Percentiles rank a stretch among this genome's conserved stretches.
Conservation (phyloP, 1,139 yeast species). For the Candida sp. region DNA sequence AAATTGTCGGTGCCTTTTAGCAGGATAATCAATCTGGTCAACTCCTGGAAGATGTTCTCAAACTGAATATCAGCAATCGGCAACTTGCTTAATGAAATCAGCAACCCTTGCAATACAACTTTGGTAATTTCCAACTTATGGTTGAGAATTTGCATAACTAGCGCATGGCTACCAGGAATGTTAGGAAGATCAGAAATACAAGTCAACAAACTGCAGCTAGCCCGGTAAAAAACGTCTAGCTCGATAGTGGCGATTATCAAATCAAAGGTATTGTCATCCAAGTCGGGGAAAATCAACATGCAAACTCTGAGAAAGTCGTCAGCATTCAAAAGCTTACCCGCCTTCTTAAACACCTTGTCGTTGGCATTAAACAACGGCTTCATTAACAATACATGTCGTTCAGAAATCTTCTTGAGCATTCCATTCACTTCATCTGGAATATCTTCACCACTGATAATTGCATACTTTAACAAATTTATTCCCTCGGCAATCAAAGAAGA, state of each 20-base stretch:
- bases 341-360: constrained; percentile 28
- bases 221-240: constrained; percentile 31
- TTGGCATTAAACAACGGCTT: constrained; percentile 32
- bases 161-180: constrained; percentile 32
- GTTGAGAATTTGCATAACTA: constrained; percentile 41
- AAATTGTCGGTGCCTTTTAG: constrained; percentile 37
- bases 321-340: constrained; percentile 27
- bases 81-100: constrained; percentile 28
- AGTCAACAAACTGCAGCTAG: constrained; percentile 30
- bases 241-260: constrained; percentile 27
- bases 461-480: constrained; percentile 38
- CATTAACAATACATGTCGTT: constrained; percentile 30
- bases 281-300: constrained; percentile 29
- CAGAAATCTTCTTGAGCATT: constrained; percentile 30
- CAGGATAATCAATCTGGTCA: constrained; percentile 38
- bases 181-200: constrained; percentile 36
- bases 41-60: constrained; percentile 26
- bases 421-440: constrained; percentile 27
- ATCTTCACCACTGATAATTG: constrained; percentile 42
- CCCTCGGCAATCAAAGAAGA: constrained; percentile 37
- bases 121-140: constrained; percentile 32
- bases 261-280: constrained; percentile 26
- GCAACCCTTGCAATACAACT: constrained; percentile 33
- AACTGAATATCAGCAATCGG: constrained; percentile 40
- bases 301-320: constrained; percentile 41